phyloP scores from a whole-genome alignment of 768 basidiomycete genomes.

The Amylocystis lapponica region DNA sequence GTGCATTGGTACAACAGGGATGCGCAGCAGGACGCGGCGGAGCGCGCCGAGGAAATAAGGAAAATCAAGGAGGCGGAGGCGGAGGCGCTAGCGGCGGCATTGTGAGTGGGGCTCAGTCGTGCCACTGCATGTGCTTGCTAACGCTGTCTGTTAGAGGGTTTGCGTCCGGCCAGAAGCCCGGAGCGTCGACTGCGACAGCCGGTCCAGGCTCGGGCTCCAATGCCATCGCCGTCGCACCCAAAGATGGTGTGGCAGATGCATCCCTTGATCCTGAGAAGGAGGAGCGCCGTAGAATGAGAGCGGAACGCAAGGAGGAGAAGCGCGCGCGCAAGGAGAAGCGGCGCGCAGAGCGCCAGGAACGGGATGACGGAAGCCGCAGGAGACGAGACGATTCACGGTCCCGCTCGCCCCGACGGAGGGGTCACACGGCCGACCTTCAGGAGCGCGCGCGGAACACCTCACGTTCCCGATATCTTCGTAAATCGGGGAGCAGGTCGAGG shows the following conservation, averaged over 20 bases:
- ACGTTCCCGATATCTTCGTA: not conserved
- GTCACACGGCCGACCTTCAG: constrained; percentile 7
- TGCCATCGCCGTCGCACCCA: constrained; percentile 20
- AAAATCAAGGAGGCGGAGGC: constrained; percentile 85
- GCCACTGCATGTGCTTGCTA: not conserved
- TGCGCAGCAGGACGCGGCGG: constrained; percentile 31
- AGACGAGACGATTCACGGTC: constrained; percentile 26
- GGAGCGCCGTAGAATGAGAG: constrained; percentile 34
- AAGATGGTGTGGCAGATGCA: constrained; percentile 5
- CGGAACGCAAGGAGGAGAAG: constrained; percentile 55
- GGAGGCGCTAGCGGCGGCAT: constrained; percentile 75
- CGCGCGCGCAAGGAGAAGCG: constrained; percentile 49
- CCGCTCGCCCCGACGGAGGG: constrained; percentile 27
- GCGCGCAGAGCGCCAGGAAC: constrained; percentile 28
- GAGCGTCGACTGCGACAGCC: constrained; percentile 4
- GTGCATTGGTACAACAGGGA: constrained; percentile 93
- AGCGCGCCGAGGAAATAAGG: constrained; percentile 67
- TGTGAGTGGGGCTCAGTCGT: constrained; percentile 40
- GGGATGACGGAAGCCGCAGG: constrained; percentile 7
- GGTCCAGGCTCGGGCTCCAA: constrained; percentile 25
- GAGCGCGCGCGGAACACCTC: constrained; percentile 2
- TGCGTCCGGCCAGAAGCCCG: constrained; percentile 34
- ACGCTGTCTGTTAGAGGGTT: constrained; percentile 57
- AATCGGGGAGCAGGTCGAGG: constrained; percentile 11
- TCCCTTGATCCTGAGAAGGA: constrained; percentile 24